A percentile compares a stretch with the other conserved stretches of the same genome.
phyloP scores from a whole-genome alignment of 345 rosid species.

The Orychophragmus violaceus region DNA sequence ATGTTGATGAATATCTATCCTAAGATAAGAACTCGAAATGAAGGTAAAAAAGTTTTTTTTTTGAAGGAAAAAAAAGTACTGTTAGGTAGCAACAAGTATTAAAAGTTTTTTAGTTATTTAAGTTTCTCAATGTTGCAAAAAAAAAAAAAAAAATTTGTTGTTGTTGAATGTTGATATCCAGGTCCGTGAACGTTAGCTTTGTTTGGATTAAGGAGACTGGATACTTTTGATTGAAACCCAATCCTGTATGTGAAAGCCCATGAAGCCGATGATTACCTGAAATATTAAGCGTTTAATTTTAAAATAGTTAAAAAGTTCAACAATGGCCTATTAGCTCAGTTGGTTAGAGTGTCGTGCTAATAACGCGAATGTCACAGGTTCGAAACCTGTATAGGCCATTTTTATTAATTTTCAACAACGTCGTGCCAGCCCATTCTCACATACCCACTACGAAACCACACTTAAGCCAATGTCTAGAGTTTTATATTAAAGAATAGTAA shows the following conservation, averaged over 20 bases:
- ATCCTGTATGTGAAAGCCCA: not conserved
- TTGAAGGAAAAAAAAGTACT: not conserved
- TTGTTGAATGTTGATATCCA: not conserved
- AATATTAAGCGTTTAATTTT: not conserved
- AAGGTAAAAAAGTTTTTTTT: no score
- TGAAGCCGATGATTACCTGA: not conserved
- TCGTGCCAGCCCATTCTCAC: not conserved
- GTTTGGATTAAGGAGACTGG: not conserved
- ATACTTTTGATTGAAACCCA: not conserved
- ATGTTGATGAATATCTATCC: not conserved
- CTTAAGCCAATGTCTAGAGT: not conserved
- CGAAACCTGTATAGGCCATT: constrained; percentile 70
- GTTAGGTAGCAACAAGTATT: not conserved
- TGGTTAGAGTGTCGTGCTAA: no score
- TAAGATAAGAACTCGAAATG: not conserved
- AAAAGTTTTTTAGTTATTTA: not conserved
- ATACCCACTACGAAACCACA: no score
- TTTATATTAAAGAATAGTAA: not conserved
- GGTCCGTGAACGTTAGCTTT: not conserved
- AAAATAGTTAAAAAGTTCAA: not conserved
- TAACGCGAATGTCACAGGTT: constrained; percentile 86
- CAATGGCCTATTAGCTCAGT: constrained; percentile 51
- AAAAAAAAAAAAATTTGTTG: not conserved
- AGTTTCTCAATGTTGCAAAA: not conserved
- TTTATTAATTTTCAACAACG: not conserved